phyloP scores from a whole-genome alignment of 805 yeast species.

The Ogataea dorogensis region DNA sequence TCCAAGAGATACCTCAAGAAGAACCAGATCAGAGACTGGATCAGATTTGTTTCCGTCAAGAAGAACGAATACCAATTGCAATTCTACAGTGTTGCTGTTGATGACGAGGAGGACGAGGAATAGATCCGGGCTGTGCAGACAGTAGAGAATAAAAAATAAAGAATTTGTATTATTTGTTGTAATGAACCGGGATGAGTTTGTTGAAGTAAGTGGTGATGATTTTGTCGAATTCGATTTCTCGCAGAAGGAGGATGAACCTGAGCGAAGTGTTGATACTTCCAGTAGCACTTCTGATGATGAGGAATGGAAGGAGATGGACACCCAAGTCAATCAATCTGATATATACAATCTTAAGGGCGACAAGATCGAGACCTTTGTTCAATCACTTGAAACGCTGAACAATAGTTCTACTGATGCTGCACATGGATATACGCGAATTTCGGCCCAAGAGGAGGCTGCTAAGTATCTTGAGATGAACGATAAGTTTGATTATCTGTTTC shows the following conservation, averaged over 20 bases:
- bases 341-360: constrained; percentile 81
- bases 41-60: constrained; percentile 95
- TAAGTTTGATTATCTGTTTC: constrained; percentile 52
- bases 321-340: constrained; percentile 66
- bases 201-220: too few relatives aligned
- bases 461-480: constrained; percentile 54
- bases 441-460: constrained; percentile 81
- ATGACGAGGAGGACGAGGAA: constrained; percentile 91
- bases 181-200: constrained; percentile 9
- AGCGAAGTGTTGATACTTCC: constrained; percentile 1
- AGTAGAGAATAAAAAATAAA: too few relatives aligned
- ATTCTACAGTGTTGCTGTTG: constrained; percentile 96
- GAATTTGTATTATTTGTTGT: neutral
- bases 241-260: constrained; percentile 23
- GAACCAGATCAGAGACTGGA: constrained; percentile 99
- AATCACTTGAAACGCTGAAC: constrained; percentile 28
- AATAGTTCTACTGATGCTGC: constrained; percentile 42
- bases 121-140: constrained; percentile 41
- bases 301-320: constrained; percentile 86
- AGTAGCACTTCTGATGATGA: constrained; percentile 36
- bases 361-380: constrained; percentile 42
- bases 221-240: constrained; percentile 28
- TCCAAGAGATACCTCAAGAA: constrained; percentile 99
- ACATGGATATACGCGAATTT: constrained; percentile 84
- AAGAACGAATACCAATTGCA: constrained; percentile 95